Conservation (phyloP, 169 alveolate genomes). For the Cystoisospora suis region DNA sequence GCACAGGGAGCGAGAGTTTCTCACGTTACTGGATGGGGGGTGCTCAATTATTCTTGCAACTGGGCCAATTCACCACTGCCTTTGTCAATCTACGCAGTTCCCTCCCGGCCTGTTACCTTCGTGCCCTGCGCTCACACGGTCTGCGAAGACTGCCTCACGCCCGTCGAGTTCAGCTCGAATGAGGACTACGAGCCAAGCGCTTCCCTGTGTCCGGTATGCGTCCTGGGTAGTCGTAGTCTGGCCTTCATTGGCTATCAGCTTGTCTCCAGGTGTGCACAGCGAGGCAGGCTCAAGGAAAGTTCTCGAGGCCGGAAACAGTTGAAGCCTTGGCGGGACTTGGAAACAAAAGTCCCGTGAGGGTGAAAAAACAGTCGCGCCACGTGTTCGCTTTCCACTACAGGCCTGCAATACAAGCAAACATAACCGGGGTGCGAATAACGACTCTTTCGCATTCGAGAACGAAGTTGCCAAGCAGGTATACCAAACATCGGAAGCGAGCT, state of each 20-base stretch:
- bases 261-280: neutral
- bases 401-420: neutral
- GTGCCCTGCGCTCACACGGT: conserved; percentile 6
- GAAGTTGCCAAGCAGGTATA: conserved; percentile 6
- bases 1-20: no score
- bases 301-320: neutral
- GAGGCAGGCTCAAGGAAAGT: neutral
- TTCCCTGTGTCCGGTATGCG: neutral
- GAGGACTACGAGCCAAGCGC: neutral
- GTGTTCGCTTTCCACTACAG: neutral
- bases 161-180: neutral
- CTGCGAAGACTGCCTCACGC: neutral
- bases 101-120: conserved; percentile 19
- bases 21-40: no score
- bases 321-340: neutral
- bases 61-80: neutral
- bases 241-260: neutral
- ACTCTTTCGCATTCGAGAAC: neutral
- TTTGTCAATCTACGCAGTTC: neutral
- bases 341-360: neutral
- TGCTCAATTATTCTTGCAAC: neutral
- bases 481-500: neutral
- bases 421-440: neutral
- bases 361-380: neutral
- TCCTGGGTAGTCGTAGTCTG: neutral